Conservation (phyloP, 257 asterid species). For the Penstemon eatonii region DNA sequence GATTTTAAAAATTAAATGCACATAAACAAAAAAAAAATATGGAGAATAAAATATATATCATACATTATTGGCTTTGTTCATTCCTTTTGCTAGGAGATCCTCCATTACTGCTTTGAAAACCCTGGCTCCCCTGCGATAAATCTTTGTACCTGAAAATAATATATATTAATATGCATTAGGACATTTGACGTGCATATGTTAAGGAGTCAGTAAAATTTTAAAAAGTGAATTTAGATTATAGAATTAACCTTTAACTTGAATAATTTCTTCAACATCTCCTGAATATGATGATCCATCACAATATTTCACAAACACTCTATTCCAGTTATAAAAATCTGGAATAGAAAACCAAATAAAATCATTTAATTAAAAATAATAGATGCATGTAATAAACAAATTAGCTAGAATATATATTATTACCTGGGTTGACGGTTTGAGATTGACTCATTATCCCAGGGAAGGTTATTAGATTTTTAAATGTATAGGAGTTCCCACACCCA, state of each 20-base stretch:
- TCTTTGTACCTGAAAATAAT: background rate
- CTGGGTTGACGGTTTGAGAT: no score
- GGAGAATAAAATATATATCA: background rate
- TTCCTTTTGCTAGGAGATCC: constrained; percentile 14
- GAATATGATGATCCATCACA: constrained; percentile 3
- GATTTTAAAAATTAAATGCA: background rate
- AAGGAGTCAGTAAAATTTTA: no score
- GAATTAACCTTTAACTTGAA: background rate
- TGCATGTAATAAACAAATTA: no score
- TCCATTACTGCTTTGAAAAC: constrained; percentile 13
- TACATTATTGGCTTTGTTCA: constrained; percentile 11
- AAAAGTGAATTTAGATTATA: no score
- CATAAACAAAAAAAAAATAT: background rate
- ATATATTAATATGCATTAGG: background rate
- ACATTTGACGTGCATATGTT: background rate
- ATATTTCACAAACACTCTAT: background rate
- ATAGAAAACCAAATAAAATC: background rate
- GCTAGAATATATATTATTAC: no score
- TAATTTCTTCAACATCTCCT: constrained; percentile 13
- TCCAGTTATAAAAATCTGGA: constrained; percentile 18
- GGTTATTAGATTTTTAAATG: background rate
- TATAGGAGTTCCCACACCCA: background rate
- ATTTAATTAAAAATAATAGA: background rate
- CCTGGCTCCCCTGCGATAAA: constrained; percentile 8
- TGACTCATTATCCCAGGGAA: no score